These are phyloP conservation scores for Pythium angustatum DNA, from an alignment of 352 stramenopile species.

Conservation along the genomic window DNA sequence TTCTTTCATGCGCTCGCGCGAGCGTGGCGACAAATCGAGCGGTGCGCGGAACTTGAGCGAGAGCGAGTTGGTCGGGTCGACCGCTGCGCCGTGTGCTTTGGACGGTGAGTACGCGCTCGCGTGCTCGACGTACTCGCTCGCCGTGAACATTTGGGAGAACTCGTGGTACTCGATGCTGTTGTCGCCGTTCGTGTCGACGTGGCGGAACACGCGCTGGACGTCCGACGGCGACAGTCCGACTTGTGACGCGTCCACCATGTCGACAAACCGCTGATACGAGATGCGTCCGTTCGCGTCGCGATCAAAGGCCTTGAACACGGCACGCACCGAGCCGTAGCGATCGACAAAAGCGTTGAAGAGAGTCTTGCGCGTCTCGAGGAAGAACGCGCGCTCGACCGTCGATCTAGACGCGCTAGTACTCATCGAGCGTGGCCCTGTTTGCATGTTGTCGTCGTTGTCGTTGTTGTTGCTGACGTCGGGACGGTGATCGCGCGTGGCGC, in stretches of 20 bases:
- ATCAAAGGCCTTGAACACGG: constrained; percentile 78
- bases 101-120: constrained; percentile 44
- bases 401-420: too few species aligned
- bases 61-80: constrained; percentile 54
- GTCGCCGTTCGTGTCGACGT: constrained; percentile 69
- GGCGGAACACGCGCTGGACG: constrained; percentile 46
- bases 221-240: constrained; percentile 50
- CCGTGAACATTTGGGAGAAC: constrained; percentile 73
- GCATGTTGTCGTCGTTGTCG: too few species aligned
- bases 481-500: too few species aligned
- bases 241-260: constrained; percentile 71
- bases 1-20: constrained; percentile 64
- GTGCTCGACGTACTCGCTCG: constrained; percentile 29
- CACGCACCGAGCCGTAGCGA: constrained; percentile 76
- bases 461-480: too few species aligned
- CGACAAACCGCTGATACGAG: constrained; percentile 69
- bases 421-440: too few species aligned
- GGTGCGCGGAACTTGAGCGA: constrained; percentile 71
- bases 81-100: constrained; percentile 17
- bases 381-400: constrained; percentile 14
- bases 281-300: constrained; percentile 64
- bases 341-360: constrained; percentile 68
- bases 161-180: constrained; percentile 73
- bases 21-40: constrained; percentile 58
- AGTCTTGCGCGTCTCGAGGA: constrained; percentile 48